Percentiles rank a stretch among this genome's conserved stretches.
Evolutionary conservation across 75 land plant species (phyloP).

Genomic region (Pinus taeda): DNA sequence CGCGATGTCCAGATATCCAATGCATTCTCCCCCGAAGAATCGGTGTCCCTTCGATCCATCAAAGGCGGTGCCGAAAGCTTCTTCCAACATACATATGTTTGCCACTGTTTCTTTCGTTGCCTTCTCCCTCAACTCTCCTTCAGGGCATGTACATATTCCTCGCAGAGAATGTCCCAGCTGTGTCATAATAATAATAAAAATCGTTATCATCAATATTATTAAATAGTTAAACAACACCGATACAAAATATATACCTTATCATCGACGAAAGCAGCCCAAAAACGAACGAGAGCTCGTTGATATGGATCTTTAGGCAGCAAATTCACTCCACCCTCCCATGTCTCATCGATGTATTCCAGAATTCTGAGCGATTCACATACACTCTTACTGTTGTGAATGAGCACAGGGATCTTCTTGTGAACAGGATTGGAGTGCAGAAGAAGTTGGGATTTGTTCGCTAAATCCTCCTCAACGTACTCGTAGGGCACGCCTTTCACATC

Average conservation of each 20-base stretch:
- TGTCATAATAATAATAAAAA: too few relatives aligned
- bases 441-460: conserved; percentile 21
- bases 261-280: conserved; percentile 20
- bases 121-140: background rate
- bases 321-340: conserved; percentile 15
- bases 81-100: background rate
- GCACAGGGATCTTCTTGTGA: conserved; percentile 38
- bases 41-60: too few relatives aligned
- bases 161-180: too few relatives aligned
- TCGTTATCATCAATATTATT: too few relatives aligned
- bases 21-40: background rate
- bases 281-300: conserved; percentile 18
- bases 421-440: conserved; percentile 27
- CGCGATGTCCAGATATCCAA: conserved; percentile 1
- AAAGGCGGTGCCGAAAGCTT: background rate
- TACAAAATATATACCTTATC: conserved; percentile 3
- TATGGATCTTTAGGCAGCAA: conserved; percentile 25
- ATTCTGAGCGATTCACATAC: conserved; percentile 32
- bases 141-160: too few relatives aligned
- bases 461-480: conserved; percentile 19
- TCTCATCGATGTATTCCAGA: conserved; percentile 42
- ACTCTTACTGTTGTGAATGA: conserved; percentile 27
- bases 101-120: background rate
- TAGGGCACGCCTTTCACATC: conserved; percentile 27
- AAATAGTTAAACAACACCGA: too few relatives aligned